Evolutionary conservation across 352 stramenopile species (phyloP).

Genomic region (Phytophthora nicotianae): DNA sequence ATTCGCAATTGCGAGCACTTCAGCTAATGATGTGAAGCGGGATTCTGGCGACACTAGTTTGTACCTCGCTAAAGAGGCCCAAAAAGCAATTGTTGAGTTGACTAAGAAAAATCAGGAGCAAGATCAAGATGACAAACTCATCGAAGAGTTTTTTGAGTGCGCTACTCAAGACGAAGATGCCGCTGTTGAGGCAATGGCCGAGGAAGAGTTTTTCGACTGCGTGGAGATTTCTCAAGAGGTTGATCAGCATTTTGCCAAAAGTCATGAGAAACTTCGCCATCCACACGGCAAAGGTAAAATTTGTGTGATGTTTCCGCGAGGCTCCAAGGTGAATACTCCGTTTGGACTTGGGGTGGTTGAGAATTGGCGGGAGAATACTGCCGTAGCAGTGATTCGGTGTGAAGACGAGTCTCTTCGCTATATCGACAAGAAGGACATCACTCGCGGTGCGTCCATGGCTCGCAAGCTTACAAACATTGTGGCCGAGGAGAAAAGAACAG

Average conservation of each 20-base stretch:
- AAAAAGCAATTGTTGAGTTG: conserved; percentile 38
- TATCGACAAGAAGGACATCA: conserved; percentile 66
- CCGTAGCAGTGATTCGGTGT: conserved; percentile 58
- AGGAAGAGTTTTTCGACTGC: conserved; percentile 88
- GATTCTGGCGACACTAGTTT: conserved; percentile 5
- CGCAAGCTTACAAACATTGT: conserved; percentile 25
- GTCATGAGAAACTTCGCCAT: conserved; percentile 22
- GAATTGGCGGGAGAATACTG: conserved; percentile 40
- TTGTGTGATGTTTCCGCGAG: conserved; percentile 46
- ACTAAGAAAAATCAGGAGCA: conserved; percentile 33
- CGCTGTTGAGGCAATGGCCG: conserved; percentile 58
- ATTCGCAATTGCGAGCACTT: conserved; percentile 22
- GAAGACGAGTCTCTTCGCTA: conserved; percentile 47
- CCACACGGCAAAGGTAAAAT: conserved; percentile 12
- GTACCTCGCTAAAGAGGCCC: conserved; percentile 28
- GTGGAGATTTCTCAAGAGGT: conserved; percentile 66
- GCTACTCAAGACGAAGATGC: conserved; percentile 56
- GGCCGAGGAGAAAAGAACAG: conserved; percentile 51
- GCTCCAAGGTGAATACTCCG: conserved; percentile 61
- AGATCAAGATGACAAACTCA: conserved; percentile 55
- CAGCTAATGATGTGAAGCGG: conserved; percentile 4
- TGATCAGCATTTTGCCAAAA: conserved; percentile 46
- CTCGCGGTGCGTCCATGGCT: conserved; percentile 53
- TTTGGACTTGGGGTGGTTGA: conserved; percentile 68
- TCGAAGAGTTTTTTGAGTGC: conserved; percentile 84